A percentile compares a stretch with the other conserved stretches of the same genome.
Conservation (phyloP, 805 yeast genomes). For the Hanseniaspora opuntiae region DNA sequence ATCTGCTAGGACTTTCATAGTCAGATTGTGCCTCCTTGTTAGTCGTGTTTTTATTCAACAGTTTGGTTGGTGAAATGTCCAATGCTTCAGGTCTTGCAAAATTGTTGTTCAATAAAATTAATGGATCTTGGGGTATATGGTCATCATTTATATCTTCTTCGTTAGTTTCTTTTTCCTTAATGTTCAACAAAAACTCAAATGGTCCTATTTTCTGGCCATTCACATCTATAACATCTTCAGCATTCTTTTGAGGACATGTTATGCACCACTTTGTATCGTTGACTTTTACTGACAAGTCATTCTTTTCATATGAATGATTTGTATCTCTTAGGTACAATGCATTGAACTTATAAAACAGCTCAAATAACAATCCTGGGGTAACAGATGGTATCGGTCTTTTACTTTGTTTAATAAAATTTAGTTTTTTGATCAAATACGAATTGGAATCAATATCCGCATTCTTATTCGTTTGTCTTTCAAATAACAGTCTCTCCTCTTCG, state of each 20-base stretch:
- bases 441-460: neutral
- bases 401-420: constrained; percentile 4
- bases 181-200: neutral
- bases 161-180: neutral
- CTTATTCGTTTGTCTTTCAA: neutral
- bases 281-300: neutral
- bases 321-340: neutral
- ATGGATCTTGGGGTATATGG: neutral
- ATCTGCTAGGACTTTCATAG: neutral
- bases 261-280: constrained; percentile 10
- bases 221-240: neutral
- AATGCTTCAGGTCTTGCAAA: constrained; percentile 5
- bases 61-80: neutral
- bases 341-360: constrained; percentile 1
- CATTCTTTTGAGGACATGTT: neutral
- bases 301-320: too few relatives aligned
- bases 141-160: neutral
- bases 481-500: constrained; percentile 2
- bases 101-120: neutral
- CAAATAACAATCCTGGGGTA: constrained; percentile 8
- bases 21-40: neutral
- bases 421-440: constrained; percentile 2
- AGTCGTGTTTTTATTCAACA: neutral
- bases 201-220: neutral
- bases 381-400: constrained; percentile 5